Evolutionary conservation across 257 asterid genomes (phyloP).

Genomic region (Linaria vulgaris): DNA sequence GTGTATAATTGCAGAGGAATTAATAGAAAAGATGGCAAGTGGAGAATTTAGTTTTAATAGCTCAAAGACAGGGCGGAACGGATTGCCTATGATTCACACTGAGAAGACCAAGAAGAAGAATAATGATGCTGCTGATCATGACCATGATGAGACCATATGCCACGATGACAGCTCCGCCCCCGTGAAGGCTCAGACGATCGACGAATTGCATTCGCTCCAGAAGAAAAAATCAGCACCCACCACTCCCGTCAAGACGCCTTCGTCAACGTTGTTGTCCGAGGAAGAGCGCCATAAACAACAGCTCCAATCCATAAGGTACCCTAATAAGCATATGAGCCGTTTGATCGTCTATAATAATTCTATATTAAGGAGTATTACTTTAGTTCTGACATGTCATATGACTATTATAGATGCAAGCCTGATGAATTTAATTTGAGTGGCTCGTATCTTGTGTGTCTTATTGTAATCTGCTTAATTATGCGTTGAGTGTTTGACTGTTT

Average conservation of each 20-base stretch:
- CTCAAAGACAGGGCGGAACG: constrained; percentile 40
- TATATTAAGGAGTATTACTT: too few relatives aligned
- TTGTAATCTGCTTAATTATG: too few relatives aligned
- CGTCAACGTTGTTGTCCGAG: constrained; percentile 38
- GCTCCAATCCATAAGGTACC: constrained; percentile 81
- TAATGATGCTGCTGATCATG: constrained; percentile 26
- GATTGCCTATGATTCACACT: constrained; percentile 70
- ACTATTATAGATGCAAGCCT: too few relatives aligned
- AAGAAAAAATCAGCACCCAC: constrained; percentile 80
- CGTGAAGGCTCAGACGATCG: constrained; percentile 78
- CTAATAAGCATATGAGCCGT: too few relatives aligned
- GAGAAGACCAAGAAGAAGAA: constrained; percentile 48
- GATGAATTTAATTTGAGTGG: too few relatives aligned
- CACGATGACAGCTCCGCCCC: constrained; percentile 76
- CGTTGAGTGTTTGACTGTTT: too few relatives aligned
- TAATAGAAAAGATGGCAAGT: too few relatives aligned
- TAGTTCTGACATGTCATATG: too few relatives aligned
- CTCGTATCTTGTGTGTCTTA: too few relatives aligned
- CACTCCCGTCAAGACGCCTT: constrained; percentile 61
- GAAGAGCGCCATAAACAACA: constrained; percentile 74
- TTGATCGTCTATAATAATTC: too few relatives aligned
- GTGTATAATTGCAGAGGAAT: too few relatives aligned
- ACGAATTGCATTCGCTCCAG: constrained; percentile 88
- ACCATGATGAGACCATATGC: constrained; percentile 49
- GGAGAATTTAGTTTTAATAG: too few relatives aligned